phyloP scores from a whole-genome alignment of 2,329 filamentous ascomycete genomes.

The Aureobasidium sp. region DNA sequence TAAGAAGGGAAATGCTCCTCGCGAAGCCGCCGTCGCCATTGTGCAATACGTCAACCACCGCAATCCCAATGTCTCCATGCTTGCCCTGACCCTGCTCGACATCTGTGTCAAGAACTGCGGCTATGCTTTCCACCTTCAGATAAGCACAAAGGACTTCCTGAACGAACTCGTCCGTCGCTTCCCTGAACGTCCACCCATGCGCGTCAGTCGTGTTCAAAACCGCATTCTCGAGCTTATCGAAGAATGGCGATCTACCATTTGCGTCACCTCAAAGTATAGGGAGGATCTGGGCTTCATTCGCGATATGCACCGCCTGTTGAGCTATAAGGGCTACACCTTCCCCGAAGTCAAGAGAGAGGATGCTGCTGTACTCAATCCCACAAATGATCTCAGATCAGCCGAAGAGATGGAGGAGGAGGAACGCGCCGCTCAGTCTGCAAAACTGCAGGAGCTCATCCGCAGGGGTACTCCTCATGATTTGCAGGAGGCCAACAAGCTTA shows the following conservation, averaged over 20 bases:
- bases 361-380: conserved; percentile 92
- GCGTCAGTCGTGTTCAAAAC: conserved; percentile 76
- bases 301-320: conserved; percentile 93
- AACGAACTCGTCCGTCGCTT: conserved; percentile 97
- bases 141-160: conserved; percentile 96
- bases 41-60: conserved; percentile 94
- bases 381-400: conserved; percentile 89
- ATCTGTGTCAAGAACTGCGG: conserved; percentile 99
- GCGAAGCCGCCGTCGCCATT: conserved; percentile 88
- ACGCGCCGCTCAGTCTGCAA: conserved; percentile 88
- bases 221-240: conserved; percentile 95
- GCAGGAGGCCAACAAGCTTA: conserved; percentile 92
- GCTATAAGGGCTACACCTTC: conserved; percentile 96
- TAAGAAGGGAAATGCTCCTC: conserved; percentile 92
- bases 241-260: conserved; percentile 97
- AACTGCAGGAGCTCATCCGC: conserved; percentile 92
- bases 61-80: conserved; percentile 87
- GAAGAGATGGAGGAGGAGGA: conserved; percentile 99
- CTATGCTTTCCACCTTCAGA: conserved; percentile 97
- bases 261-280: conserved; percentile 94
- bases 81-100: conserved; percentile 84
- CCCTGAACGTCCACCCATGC: conserved; percentile 82
- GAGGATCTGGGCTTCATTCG: conserved; percentile 93
- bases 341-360: conserved; percentile 88
- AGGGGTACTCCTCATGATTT: conserved; percentile 85